phyloP scores from a whole-genome alignment of 768 basidiomycete species.

The Hydnomerulius pinastri region DNA sequence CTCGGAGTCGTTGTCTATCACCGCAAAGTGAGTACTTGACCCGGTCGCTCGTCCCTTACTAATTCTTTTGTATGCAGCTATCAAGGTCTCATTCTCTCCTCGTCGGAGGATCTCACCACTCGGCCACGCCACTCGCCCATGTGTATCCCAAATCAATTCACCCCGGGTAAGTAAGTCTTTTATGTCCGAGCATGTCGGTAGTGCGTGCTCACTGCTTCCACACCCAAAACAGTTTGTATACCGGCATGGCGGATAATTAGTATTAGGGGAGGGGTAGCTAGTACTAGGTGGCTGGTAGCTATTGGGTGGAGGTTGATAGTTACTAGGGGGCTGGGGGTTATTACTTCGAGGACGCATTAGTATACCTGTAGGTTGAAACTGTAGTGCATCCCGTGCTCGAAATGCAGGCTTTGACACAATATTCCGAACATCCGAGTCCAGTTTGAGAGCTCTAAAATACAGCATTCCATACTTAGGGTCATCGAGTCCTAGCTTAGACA shows the following conservation, averaged over 20 bases:
- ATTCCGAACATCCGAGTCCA: slow-evolving; percentile 5
- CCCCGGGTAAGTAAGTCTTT: not conserved
- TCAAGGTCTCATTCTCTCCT: no score
- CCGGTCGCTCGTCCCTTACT: no score
- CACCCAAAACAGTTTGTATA: not conserved
- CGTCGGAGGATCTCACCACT: no score
- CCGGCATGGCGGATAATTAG: not conserved
- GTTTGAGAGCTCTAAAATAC: slow-evolving; percentile 8
- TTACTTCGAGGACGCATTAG: not conserved
- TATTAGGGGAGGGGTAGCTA: not conserved
- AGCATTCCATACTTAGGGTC: slow-evolving; percentile 13
- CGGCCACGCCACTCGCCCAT: no score
- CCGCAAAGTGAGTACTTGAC: no score
- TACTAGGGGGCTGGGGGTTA: not conserved
- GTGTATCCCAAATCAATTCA: not conserved
- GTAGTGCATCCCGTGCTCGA: not conserved
- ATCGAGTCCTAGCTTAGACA: slow-evolving; percentile 13
- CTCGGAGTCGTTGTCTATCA: no score
- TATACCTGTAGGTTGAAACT: not conserved
- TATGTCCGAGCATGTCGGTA: not conserved
- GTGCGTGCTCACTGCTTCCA: not conserved
- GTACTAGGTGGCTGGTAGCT: not conserved
- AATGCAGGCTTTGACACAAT: slow-evolving; percentile 1
- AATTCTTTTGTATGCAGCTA: no score
- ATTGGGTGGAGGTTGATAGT: not conserved